phyloP scores from a whole-genome alignment of 192 early-diverging fungal species.

The Backusella luteola region DNA sequence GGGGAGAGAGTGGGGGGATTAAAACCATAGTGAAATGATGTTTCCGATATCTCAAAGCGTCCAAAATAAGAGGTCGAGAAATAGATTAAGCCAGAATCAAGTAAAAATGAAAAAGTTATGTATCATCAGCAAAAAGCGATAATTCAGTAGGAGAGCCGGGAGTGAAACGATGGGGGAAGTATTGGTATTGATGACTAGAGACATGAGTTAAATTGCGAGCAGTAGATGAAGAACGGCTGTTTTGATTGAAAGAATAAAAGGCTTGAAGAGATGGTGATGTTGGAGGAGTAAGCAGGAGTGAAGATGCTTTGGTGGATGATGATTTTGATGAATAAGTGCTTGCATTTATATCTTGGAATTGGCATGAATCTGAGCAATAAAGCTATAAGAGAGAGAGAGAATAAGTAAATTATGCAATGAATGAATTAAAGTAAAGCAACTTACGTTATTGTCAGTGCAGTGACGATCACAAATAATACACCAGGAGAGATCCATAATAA shows the following conservation, averaged over 20 bases:
- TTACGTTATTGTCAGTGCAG: not conserved
- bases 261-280: not conserved
- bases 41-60: not conserved
- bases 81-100: not conserved
- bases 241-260: not conserved
- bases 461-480: constrained; percentile 13
- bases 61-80: not conserved
- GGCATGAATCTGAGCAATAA: constrained; percentile 8
- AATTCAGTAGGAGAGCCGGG: constrained; percentile 1
- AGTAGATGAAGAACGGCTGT: not conserved
- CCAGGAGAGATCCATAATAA: constrained; percentile 10
- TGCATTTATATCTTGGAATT: not conserved
- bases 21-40: not conserved
- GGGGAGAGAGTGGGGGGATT: not conserved
- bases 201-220: not conserved
- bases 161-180: constrained; percentile 9
- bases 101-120: not conserved
- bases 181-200: not conserved
- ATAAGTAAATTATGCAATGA: not conserved
- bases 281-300: not conserved
- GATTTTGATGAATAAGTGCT: not conserved
- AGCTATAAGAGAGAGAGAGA: not conserved
- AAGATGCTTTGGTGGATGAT: not conserved
- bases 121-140: not conserved
- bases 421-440: not conserved